Base-by-base conservation (phyloP, 2,329 filamentous ascomycete species). In the Berkeleyomyces rouxiae region DNA sequence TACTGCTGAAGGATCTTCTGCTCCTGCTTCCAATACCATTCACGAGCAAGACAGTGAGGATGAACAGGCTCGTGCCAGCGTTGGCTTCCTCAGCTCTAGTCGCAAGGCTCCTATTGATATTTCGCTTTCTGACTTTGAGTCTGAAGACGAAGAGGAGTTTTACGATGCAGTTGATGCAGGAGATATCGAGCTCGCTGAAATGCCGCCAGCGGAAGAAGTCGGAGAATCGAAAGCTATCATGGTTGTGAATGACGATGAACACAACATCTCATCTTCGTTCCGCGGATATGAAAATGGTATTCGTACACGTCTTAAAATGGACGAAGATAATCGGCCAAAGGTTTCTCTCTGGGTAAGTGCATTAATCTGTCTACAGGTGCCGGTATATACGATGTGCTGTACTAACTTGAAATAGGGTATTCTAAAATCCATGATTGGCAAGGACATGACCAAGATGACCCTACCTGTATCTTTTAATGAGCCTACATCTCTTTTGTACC, bases 371-470 rank as follows among this genome's bases (percentile, higher is more conserved):
- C 11, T 16, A 33, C 3, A 33, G 11, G n/a, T 10, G 13, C 10
- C 4, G 31, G 9, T 36, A n/a, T 44, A 36, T 4, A 40, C 37
- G 5, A 55, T 62, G 31, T n/a, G 7, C 58, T 37, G 7, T 16
- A 47, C 55, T 62, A 62, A 62, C 39, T 31, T n/a, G 4, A 33
- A 33, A 10, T 58, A 96, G 91, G 87, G 87, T 67, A 96, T 99
- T 68, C 77, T 99, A 66, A 99, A 97, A 76, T 97, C 92, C 31
- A 97, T 99, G 93, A 96, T 99, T 74, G 93, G 93, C 66, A 97
- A 99, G 73, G 93, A 99, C 71, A 97, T 99, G 93, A 97, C 93
- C 44, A 97, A 95, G 77, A 99, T 99, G 92, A 97, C 93, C 0
- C 77, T 99, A 23, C 93, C 93, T 0, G 93, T 99, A 1, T 96